Evolutionary conservation across 768 basidiomycete species (phyloP), one percentile per base, ranked within the genome.

Genomic region (Neoboletus brunneissimus): DNA sequence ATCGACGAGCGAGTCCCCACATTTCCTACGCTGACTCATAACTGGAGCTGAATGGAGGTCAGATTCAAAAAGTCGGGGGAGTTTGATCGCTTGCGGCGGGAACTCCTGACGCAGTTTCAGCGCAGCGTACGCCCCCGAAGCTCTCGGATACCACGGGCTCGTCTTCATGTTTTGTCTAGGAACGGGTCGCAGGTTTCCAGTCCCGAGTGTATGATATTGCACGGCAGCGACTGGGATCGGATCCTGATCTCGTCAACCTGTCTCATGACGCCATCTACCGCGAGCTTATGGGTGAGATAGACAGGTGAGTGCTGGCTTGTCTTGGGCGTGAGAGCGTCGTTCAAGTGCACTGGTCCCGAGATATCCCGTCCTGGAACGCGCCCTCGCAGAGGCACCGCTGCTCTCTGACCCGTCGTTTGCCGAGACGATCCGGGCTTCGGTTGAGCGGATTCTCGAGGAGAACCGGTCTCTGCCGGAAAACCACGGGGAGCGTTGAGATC

Each of bases 51-150:
- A 57, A 58, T 34, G n/a, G 18, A 38, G 34, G 32, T 29, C 43
- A 90, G 88, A 63, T 90, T 89, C 75, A 89, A 90, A 71, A 86
- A 85, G 63, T 87, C 87, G 12, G 88, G 88, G 29, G 87, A 90
- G 72, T 89, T 89, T 61, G 88, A 90, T 61, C 81, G 85, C 23
- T 67, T 89, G 58, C 79, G 88, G 48, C 80, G 81, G 48, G 83
- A 89, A 69, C 73, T 91, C 23, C 68, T 89, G 37, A 64, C 76
- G 7, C 76, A 84, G 63, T 88, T 88, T 68, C 81, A 83, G 62
- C 77, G 75, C 61, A 80, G 83, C 64, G 88, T 88, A 69, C 57
- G 82, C 55, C 55, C 57, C 20, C 6, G 16, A 10, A 38, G 8
- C 4, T 18, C 38, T 34, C 3, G 32, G 22, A 20, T 41, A 10